These are phyloP conservation scores for Diospyros kaki DNA, from an alignment of 148 eudicot genomes.

Conservation along the genomic window DNA sequence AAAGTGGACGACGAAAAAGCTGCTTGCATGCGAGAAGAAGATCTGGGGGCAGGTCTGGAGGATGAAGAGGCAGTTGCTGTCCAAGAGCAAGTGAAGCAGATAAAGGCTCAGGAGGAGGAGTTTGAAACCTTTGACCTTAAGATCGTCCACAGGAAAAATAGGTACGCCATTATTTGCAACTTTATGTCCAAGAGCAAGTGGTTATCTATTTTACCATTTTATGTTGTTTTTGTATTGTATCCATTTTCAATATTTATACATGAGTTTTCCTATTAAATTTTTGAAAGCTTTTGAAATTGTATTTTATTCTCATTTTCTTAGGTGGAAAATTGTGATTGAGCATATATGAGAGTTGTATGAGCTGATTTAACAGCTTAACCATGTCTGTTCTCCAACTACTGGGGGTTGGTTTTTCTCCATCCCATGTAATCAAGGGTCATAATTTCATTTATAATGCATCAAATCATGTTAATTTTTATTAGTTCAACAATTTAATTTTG, in stretches of 20 bases:
- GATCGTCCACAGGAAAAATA: conserved; percentile 95
- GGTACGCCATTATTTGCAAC: conserved; percentile 36
- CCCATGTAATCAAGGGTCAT: too few species aligned
- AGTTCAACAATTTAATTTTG: too few species aligned
- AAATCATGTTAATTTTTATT: too few species aligned
- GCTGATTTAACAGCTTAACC: too few species aligned
- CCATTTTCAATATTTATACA: background rate
- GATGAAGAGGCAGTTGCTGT: conserved; percentile 99
- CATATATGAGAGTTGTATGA: too few species aligned
- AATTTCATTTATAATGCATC: too few species aligned
- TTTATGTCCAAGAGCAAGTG: background rate
- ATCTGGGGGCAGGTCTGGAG: conserved; percentile 65
- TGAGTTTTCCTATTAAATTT: too few species aligned
- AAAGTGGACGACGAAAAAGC: conserved; percentile 43
- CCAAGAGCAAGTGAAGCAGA: conserved; percentile 98
- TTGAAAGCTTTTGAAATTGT: background rate
- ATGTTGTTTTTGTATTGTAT: background rate
- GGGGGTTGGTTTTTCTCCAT: too few species aligned
- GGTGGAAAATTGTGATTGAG: too few species aligned
- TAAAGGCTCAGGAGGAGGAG: conserved; percentile 97
- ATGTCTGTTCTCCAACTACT: too few species aligned
- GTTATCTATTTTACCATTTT: background rate
- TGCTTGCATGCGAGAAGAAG: conserved; percentile 54
- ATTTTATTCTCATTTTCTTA: background rate
- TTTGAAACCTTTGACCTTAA: conserved; percentile 92